Percentiles rank a stretch among this genome's conserved stretches.
These are phyloP conservation scores for Cladosporium sp. DNA, from an alignment of 2,329 filamentous ascomycete species.

Conservation along the genomic window DNA sequence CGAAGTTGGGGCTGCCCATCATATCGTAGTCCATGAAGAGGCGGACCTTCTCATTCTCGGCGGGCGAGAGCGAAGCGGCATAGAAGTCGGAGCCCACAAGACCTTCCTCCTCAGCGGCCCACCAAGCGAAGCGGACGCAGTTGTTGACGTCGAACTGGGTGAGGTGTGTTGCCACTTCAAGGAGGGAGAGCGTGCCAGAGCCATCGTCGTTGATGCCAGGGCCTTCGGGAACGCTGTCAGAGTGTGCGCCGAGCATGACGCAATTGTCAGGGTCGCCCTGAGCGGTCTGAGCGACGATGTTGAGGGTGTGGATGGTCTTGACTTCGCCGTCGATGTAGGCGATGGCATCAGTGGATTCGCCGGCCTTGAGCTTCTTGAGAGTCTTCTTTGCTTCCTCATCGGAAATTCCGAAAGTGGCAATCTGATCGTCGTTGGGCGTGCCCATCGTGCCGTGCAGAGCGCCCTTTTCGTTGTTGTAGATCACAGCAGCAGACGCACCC, in stretches of 20 bases:
- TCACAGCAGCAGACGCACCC: slow-evolving; percentile 68
- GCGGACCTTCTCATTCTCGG: slow-evolving; percentile 39
- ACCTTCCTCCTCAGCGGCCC: slow-evolving; percentile 42
- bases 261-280: slow-evolving; percentile 39
- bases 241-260: slow-evolving; percentile 42
- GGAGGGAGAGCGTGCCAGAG: slow-evolving; percentile 40
- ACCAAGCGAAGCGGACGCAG: slow-evolving; percentile 44
- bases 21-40: slow-evolving; percentile 48
- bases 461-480: slow-evolving; percentile 72
- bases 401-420: slow-evolving; percentile 70
- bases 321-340: slow-evolving; percentile 30
- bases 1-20: slow-evolving; percentile 62
- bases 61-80: slow-evolving; percentile 40
- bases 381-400: slow-evolving; percentile 26
- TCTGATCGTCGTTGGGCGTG: slow-evolving; percentile 48
- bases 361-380: slow-evolving; percentile 27
- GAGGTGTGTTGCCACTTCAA: slow-evolving; percentile 43
- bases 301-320: slow-evolving; percentile 33
- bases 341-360: slow-evolving; percentile 25
- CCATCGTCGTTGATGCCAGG: slow-evolving; percentile 48
- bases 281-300: slow-evolving; percentile 43
- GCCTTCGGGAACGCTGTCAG: slow-evolving; percentile 40
- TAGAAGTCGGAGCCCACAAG: slow-evolving; percentile 44
- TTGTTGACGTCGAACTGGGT: slow-evolving; percentile 55
- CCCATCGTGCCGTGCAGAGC: slow-evolving; percentile 28